phyloP scores from a whole-genome alignment of 805 yeast genomes.

The Diddensiella santjacobensis region DNA sequence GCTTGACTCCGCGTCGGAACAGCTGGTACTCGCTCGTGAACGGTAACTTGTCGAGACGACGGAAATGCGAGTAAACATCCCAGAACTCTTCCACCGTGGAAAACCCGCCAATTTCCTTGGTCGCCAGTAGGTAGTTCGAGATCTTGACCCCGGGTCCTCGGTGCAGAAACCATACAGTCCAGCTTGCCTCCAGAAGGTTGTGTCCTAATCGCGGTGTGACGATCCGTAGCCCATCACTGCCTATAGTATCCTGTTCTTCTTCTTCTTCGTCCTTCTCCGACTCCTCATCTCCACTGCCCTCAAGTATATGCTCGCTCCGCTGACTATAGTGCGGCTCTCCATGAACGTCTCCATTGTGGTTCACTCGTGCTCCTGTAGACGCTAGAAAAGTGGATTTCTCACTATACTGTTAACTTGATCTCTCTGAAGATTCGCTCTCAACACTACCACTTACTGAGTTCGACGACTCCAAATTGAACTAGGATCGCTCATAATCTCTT shows the following conservation, averaged over 20 bases:
- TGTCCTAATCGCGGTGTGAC: slow-evolving; percentile 19
- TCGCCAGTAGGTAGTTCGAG: slow-evolving; percentile 27
- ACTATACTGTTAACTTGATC: slow-evolving; percentile 5
- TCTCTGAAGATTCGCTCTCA: background rate
- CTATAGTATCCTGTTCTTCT: slow-evolving; percentile 1
- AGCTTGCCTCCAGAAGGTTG: slow-evolving; percentile 21
- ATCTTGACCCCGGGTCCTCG: slow-evolving; percentile 27
- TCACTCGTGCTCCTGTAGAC: slow-evolving; percentile 18
- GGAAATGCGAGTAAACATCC: slow-evolving; percentile 79
- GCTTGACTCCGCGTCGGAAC: slow-evolving; percentile 57
- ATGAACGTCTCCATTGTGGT: background rate
- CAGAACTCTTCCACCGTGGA: slow-evolving; percentile 92
- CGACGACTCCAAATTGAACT: slow-evolving; percentile 21
- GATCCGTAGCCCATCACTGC: slow-evolving; percentile 12
- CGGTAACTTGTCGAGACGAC: slow-evolving; percentile 24
- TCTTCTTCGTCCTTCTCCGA: background rate
- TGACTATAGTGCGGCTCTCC: background rate
- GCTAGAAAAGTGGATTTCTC: slow-evolving; percentile 24
- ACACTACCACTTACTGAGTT: slow-evolving; percentile 12
- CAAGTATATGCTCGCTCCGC: background rate
- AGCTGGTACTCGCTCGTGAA: slow-evolving; percentile 48
- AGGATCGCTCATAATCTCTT: background rate
- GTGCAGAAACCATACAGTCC: slow-evolving; percentile 33
- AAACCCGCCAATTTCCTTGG: slow-evolving; percentile 79
- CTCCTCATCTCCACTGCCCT: background rate